Evolutionary conservation across 2,329 filamentous ascomycete genomes (phyloP).

Genomic region (Fusarium sp.): DNA sequence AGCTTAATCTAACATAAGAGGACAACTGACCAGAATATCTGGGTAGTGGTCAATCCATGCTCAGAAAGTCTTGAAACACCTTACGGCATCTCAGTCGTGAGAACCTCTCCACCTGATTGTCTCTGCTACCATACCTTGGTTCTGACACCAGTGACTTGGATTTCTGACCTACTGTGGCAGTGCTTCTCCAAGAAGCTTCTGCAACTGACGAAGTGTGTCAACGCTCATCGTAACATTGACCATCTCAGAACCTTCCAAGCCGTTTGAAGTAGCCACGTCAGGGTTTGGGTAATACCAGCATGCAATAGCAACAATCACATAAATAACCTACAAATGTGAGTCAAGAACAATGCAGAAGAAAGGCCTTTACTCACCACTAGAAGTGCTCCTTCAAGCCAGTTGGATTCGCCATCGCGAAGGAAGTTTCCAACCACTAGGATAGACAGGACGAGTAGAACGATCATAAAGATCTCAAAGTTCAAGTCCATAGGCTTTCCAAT

Average conservation of each 20-base stretch:
- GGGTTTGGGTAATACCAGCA: conserved; percentile 62
- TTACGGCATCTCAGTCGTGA: too few relatives aligned
- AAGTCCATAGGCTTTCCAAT: conserved; percentile 74
- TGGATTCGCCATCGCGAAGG: conserved; percentile 79
- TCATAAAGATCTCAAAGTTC: conserved; percentile 82
- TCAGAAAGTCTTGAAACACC: too few relatives aligned
- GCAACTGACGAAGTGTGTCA: conserved; percentile 48
- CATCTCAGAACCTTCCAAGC: conserved; percentile 39
- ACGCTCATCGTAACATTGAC: conserved; percentile 52
- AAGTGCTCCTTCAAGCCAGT: conserved; percentile 80
- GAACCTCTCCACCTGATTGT: too few relatives aligned
- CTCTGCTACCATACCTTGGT: too few relatives aligned
- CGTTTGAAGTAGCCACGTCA: conserved; percentile 54
- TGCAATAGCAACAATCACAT: conserved; percentile 61
- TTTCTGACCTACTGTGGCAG: conserved; percentile 13
- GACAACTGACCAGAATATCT: too few relatives aligned
- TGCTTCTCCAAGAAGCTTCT: conserved; percentile 42
- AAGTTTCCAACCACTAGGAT: conserved; percentile 83
- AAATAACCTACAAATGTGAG: conserved; percentile 52
- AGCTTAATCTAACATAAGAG: too few relatives aligned
- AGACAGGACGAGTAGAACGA: conserved; percentile 78
- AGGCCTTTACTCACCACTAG: conserved; percentile 65
- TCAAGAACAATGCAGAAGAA: fast-evolving
- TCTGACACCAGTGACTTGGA: too few relatives aligned
- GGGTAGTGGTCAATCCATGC: too few relatives aligned